Conservation (phyloP, 1,139 yeast genomes). For the Diutina catenulata region DNA sequence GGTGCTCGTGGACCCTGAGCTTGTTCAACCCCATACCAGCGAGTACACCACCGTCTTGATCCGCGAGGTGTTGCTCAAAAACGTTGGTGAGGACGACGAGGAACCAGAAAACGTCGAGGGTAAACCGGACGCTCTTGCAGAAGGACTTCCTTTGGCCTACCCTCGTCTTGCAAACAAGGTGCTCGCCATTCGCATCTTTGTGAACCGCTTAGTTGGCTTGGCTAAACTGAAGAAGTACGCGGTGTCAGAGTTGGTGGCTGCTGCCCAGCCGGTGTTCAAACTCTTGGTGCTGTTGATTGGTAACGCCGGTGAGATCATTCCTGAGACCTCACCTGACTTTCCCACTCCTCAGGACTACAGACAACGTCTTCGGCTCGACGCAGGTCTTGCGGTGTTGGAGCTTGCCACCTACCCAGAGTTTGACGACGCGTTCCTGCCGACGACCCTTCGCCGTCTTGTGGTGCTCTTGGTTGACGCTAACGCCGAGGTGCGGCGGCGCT, state of each 20-base stretch:
- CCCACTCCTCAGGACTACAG: conserved; percentile 60
- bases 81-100: not conserved
- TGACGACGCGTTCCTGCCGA: conserved; percentile 41
- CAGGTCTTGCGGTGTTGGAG: conserved; percentile 57
- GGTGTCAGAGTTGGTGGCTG: conserved; percentile 7
- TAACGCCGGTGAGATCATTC: conserved; percentile 74
- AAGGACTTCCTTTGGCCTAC: too few species aligned
- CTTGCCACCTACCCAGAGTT: conserved; percentile 47
- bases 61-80: not conserved
- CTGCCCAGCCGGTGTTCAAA: conserved; percentile 50
- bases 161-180: not conserved
- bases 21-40: not conserved
- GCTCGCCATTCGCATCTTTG: not conserved
- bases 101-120: too few species aligned
- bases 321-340: conserved; percentile 27
- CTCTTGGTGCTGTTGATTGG: conserved; percentile 55
- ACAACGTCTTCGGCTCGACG: conserved; percentile 51
- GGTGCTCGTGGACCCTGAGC: not conserved
- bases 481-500: conserved; percentile 40
- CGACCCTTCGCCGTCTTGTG: conserved; percentile 40
- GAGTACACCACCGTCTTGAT: not conserved
- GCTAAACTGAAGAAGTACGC: not conserved
- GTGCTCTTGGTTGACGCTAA: conserved; percentile 54
- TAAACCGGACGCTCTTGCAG: too few species aligned
- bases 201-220: not conserved